These are phyloP conservation scores for Elsinoe ampelina DNA, from an alignment of 2,329 filamentous ascomycete genomes.

Conservation along the genomic window DNA sequence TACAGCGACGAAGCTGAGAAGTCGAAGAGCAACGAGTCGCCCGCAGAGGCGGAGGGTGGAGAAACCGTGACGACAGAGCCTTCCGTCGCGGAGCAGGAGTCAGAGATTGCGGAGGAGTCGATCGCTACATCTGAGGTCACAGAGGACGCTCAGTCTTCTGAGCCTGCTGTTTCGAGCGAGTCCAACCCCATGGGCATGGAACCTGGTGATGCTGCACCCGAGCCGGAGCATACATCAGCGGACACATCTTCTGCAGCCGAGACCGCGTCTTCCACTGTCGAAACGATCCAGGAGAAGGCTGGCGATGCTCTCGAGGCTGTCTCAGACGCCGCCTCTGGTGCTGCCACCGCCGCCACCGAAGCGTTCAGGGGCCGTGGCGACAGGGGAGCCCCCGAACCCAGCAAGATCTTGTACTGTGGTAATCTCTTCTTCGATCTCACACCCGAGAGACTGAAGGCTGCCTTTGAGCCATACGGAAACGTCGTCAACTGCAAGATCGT, in stretches of 20 bases:
- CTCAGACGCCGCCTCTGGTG: constrained; percentile 16
- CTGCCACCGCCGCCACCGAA: constrained; percentile 23
- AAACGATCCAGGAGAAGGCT: constrained; percentile 20
- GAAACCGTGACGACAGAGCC: constrained; percentile 28
- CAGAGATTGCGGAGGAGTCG: constrained; percentile 21
- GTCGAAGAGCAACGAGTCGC: constrained; percentile 13
- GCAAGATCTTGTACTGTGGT: constrained; percentile 52
- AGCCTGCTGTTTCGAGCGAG: constrained; percentile 18
- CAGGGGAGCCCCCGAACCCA: constrained; percentile 20
- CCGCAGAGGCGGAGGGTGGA: constrained; percentile 22
- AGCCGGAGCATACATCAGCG: constrained; percentile 13
- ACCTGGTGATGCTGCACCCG: constrained; percentile 11
- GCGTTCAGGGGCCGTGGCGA: constrained; percentile 1
- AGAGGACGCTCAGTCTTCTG: constrained; percentile 7
- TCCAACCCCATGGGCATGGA: constrained; percentile 16
- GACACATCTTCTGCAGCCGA: constrained; percentile 16
- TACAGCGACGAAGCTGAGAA: constrained; percentile 37
- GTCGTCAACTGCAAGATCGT: constrained; percentile 47
- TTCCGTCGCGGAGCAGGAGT: constrained; percentile 22
- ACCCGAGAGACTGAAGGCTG: constrained; percentile 48
- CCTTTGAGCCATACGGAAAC: constrained; percentile 51
- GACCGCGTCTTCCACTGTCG: constrained; percentile 15
- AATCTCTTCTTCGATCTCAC: constrained; percentile 63
- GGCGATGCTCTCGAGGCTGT: constrained; percentile 20
- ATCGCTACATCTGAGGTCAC: constrained; percentile 11